Percentiles rank a stretch among this genome's conserved stretches.
Conservation (phyloP, 345 rosid genomes). For the Firmiana major region DNA sequence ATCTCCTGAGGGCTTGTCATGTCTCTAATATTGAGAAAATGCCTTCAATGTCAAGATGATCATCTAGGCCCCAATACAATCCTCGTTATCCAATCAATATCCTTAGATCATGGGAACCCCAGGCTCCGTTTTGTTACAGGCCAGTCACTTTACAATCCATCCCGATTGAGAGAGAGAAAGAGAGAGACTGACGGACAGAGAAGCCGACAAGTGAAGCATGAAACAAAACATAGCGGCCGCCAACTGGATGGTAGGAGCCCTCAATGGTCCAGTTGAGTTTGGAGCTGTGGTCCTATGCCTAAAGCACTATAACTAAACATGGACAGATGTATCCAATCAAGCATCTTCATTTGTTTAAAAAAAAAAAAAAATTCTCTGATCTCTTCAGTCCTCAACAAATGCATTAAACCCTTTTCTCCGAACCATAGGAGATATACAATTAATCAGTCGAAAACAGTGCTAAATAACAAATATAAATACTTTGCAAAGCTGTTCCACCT, state of each 20-base stretch:
- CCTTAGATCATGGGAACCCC: background rate
- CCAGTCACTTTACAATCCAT: background rate
- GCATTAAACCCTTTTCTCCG: background rate
- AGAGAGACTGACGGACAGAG: background rate
- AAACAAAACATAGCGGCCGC: slow-evolving; percentile 21
- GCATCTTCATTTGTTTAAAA: background rate
- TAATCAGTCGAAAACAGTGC: background rate
- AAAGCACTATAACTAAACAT: background rate
- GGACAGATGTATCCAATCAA: slow-evolving; percentile 3
- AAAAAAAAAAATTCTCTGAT: too few species aligned
- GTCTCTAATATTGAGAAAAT: background rate
- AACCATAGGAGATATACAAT: background rate
- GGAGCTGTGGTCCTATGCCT: slow-evolving; percentile 22
- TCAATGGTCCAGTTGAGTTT: slow-evolving; percentile 17
- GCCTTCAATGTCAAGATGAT: slow-evolving; percentile 1
- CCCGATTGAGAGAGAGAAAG: background rate
- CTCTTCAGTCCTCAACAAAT: background rate
- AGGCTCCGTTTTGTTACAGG: background rate
- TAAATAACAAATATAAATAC: background rate
- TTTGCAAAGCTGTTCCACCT: background rate
- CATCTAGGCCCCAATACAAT: slow-evolving; percentile 9
- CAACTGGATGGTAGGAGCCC: slow-evolving; percentile 23
- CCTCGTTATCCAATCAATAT: slow-evolving; percentile 3
- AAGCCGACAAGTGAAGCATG: slow-evolving; percentile 16
- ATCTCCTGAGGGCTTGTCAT: background rate